phyloP scores from a whole-genome alignment of 129 eudicot genomes.

The Artemisia tridentata region DNA sequence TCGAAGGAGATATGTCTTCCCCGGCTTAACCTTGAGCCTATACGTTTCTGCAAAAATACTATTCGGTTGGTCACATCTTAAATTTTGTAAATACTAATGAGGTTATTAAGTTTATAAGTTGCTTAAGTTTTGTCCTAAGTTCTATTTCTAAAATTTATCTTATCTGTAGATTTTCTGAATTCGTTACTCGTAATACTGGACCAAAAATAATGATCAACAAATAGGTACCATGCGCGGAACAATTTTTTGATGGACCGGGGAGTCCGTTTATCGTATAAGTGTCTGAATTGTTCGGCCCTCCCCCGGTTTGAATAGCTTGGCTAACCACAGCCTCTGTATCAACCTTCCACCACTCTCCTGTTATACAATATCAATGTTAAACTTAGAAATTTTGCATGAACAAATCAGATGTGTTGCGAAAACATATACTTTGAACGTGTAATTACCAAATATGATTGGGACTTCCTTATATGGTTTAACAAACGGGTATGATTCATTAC shows the following conservation, averaged over 20 bases:
- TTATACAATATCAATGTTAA: background rate
- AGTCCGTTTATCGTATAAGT: constrained; percentile 63
- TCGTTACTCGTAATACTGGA: too few species aligned
- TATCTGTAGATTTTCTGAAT: too few species aligned
- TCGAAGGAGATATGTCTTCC: constrained; percentile 70
- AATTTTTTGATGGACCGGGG: constrained; percentile 61
- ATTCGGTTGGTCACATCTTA: background rate
- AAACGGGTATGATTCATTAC: constrained; percentile 57
- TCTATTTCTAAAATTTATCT: too few species aligned
- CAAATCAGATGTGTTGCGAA: background rate
- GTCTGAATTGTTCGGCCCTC: constrained; percentile 63
- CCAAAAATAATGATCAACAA: background rate
- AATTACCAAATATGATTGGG: constrained; percentile 58
- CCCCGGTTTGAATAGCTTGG: constrained; percentile 68
- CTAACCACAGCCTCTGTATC: constrained; percentile 63
- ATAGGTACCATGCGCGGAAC: constrained; percentile 49
- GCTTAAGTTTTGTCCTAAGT: too few species aligned
- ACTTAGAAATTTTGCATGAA: background rate
- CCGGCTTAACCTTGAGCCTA: constrained; percentile 64
- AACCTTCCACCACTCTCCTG: constrained; percentile 82
- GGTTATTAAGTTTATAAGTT: too few species aligned
- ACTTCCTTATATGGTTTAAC: constrained; percentile 61
- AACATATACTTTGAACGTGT: background rate
- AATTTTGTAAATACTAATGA: background rate
- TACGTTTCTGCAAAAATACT: constrained; percentile 41